Evolutionary conservation across 768 basidiomycete genomes (phyloP).

Genomic region (Cantharellus cinnabarinus): DNA sequence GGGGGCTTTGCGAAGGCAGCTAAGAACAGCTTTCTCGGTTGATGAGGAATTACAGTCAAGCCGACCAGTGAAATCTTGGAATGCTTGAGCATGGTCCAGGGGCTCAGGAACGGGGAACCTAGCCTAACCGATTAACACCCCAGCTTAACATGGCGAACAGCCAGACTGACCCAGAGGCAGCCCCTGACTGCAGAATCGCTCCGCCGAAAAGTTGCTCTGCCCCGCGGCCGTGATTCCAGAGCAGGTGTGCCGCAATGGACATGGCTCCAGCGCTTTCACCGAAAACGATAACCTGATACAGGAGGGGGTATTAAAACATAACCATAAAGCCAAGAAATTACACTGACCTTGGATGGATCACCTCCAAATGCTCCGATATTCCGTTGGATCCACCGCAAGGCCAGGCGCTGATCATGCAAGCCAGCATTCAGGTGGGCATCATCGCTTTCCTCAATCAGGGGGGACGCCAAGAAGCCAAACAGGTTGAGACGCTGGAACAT

Average conservation of each 20-base stretch:
- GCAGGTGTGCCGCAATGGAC: not conserved
- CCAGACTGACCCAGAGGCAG: not conserved
- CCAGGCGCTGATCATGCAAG: not conserved
- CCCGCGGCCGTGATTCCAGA: not conserved
- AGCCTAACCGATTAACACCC: not conserved
- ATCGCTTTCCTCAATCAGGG: not conserved
- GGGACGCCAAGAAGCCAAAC: not conserved
- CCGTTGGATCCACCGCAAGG: constrained; percentile 4
- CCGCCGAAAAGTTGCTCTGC: not conserved
- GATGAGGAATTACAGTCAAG: not conserved
- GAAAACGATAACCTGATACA: not conserved
- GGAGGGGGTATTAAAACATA: not conserved
- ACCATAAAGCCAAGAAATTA: not conserved
- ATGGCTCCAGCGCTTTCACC: not conserved
- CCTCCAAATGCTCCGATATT: constrained; percentile 5
- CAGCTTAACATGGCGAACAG: not conserved
- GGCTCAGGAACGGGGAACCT: not conserved
- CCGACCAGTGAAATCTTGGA: not conserved
- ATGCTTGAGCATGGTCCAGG: not conserved
- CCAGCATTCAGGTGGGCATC: not conserved
- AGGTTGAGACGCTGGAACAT: not conserved
- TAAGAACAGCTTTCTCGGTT: not conserved
- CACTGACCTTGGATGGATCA: constrained; percentile 1
- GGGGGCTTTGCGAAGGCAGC: not conserved
- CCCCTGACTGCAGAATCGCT: not conserved